phyloP scores from a whole-genome alignment of 1,284 basidiomycete genomes.

The Cutaneotrichosporon cutaneum region DNA sequence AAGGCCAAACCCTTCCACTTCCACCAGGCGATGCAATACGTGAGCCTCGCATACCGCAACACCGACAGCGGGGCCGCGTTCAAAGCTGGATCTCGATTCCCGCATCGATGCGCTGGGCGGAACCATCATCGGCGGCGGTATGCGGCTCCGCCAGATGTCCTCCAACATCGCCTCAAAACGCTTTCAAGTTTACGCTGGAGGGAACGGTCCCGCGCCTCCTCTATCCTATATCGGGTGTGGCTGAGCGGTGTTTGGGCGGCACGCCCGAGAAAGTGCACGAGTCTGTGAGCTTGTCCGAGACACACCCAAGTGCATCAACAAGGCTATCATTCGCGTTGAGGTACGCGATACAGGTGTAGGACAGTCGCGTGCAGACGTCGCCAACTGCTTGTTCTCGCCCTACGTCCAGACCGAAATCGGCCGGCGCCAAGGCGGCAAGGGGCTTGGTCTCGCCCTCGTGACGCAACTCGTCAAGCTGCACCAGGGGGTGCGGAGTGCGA shows the following conservation, averaged over 20 bases:
- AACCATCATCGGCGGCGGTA: constrained; percentile 57
- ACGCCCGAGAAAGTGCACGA: neutral
- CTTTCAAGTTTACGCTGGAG: constrained; percentile 67
- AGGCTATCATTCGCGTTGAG: constrained; percentile 68
- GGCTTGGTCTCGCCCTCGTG: constrained; percentile 80
- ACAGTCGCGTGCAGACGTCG: constrained; percentile 68
- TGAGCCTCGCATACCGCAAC: constrained; percentile 72
- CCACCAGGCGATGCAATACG: constrained; percentile 75
- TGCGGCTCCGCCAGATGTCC: constrained; percentile 73
- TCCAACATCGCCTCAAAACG: constrained; percentile 54
- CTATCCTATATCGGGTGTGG: constrained; percentile 9
- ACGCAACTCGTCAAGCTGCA: constrained; percentile 81
- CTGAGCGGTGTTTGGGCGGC: neutral
- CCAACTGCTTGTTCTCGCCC: constrained; percentile 53
- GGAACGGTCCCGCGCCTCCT: constrained; percentile 56
- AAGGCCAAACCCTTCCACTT: constrained; percentile 68
- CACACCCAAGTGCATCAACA: constrained; percentile 22
- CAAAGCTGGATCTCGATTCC: constrained; percentile 66
- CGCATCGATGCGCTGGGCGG: constrained; percentile 66
- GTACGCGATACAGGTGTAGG: constrained; percentile 77
- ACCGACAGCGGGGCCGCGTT: constrained; percentile 71
- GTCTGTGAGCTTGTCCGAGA: neutral
- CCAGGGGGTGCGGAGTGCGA: constrained; percentile 68
- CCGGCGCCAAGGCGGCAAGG: constrained; percentile 78
- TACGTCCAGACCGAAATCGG: constrained; percentile 59